Percentiles rank a stretch among this genome's conserved stretches.
These are phyloP conservation scores for Camelina laxa DNA, from an alignment of 345 rosid genomes.

Conservation along the genomic window DNA sequence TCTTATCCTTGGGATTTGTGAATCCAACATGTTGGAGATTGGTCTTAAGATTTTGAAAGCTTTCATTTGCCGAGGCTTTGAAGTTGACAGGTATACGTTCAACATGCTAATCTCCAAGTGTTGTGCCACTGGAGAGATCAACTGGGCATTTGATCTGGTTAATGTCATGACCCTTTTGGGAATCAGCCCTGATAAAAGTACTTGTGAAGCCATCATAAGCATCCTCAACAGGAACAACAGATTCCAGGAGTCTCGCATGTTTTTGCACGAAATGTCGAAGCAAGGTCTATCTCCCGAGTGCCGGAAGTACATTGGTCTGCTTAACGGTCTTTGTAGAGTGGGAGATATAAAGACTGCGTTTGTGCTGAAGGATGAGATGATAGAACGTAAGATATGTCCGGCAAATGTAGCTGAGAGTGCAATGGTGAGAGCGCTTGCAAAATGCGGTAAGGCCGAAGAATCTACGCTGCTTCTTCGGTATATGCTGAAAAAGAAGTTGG, in stretches of 20 bases:
- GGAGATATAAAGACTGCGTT: slow-evolving; percentile 68
- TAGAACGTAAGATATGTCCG: slow-evolving; percentile 48
- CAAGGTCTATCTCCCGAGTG: slow-evolving; percentile 57
- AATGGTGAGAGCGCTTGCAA: slow-evolving; percentile 83
- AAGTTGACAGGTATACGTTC: slow-evolving; percentile 58
- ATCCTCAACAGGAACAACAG: slow-evolving; percentile 60
- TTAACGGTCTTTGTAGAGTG: slow-evolving; percentile 69
- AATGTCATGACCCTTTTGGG: slow-evolving; percentile 57
- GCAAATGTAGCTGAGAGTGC: slow-evolving; percentile 81
- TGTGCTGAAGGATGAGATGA: slow-evolving; percentile 74
- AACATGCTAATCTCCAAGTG: slow-evolving; percentile 64
- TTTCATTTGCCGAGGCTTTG: slow-evolving; percentile 55
- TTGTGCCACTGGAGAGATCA: slow-evolving; percentile 54
- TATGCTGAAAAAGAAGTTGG: slow-evolving; percentile 58
- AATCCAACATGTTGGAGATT: slow-evolving; percentile 61
- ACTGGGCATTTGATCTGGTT: slow-evolving; percentile 57
- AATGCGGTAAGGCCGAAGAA: slow-evolving; percentile 78
- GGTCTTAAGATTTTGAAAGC: slow-evolving; percentile 67
- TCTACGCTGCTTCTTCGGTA: slow-evolving; percentile 60
- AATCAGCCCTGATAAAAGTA: slow-evolving; percentile 52
- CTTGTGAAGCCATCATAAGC: slow-evolving; percentile 49
- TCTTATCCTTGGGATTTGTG: slow-evolving; percentile 72
- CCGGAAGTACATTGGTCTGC: slow-evolving; percentile 56
- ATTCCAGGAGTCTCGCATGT: slow-evolving; percentile 54
- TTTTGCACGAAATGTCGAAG: slow-evolving; percentile 67